Evolutionary conservation across 345 rosid species (phyloP).

Genomic region (Gossypium herbaceum): DNA sequence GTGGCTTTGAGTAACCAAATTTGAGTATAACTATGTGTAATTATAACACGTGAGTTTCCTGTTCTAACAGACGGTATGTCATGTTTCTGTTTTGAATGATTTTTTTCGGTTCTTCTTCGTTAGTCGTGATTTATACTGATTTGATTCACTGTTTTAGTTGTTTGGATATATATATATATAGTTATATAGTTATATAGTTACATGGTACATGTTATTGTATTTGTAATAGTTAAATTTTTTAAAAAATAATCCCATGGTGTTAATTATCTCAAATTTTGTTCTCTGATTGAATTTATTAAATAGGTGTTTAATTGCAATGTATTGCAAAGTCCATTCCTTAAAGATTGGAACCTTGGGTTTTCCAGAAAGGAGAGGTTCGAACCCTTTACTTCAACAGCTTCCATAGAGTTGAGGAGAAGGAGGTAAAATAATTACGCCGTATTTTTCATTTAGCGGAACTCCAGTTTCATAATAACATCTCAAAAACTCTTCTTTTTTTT

Average conservation of each 20-base stretch:
- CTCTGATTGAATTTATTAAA: not conserved
- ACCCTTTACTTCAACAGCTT: not conserved
- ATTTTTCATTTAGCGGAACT: not conserved
- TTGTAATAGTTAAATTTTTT: too few species aligned
- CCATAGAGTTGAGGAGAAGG: constrained; percentile 2
- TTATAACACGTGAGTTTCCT: too few species aligned
- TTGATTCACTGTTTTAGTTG: too few species aligned
- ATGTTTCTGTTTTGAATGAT: too few species aligned
- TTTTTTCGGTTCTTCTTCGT: too few species aligned
- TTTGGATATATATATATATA: too few species aligned
- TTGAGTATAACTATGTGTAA: too few species aligned
- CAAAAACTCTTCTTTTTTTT: not conserved
- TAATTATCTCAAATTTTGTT: not conserved
- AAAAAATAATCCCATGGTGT: not conserved
- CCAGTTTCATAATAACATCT: not conserved
- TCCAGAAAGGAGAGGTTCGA: not conserved
- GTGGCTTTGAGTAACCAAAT: too few species aligned
- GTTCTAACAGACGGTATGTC: too few species aligned
- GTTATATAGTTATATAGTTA: too few species aligned
- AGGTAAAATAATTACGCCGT: not conserved
- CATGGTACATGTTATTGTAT: too few species aligned
- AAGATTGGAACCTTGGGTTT: constrained; percentile 8
- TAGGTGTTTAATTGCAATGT: constrained; percentile 8
- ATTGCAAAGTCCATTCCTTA: constrained; percentile 3
- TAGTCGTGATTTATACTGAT: too few species aligned